Percentiles rank a stretch among this genome's conserved stretches.
phyloP scores from a whole-genome alignment of 2,329 filamentous ascomycete species.

The Lachnellula occidentalis region DNA sequence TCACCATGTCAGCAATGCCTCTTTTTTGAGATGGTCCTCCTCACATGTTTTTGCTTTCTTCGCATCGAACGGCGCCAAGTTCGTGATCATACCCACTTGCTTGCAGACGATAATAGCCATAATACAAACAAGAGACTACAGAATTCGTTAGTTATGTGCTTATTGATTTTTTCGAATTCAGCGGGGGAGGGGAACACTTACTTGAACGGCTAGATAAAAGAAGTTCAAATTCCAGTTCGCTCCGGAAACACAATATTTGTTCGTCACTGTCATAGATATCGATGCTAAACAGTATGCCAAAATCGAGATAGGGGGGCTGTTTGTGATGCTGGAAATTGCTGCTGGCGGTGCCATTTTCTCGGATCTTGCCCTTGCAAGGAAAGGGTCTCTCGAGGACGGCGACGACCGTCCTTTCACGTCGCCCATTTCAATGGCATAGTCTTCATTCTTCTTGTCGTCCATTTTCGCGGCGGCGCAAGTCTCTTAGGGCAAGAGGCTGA shows the following conservation, averaged over 20 bases:
- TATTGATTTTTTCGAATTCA: background rate
- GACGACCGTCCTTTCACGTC: constrained; percentile 31
- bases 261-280: constrained; percentile 99
- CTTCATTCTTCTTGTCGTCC: constrained; percentile 86
- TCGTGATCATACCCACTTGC: constrained; percentile 73
- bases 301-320: constrained; percentile 76
- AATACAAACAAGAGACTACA: constrained; percentile 83
- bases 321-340: constrained; percentile 45
- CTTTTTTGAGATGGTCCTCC: constrained; percentile 26
- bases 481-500: background rate
- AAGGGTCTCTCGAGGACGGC: constrained; percentile 35
- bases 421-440: constrained; percentile 66
- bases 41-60: constrained; percentile 91
- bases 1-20: constrained; percentile 6
- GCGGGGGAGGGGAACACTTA: constrained; percentile 40
- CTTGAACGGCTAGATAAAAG: constrained; percentile 88
- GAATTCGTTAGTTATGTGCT: constrained; percentile 9
- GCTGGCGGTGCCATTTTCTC: constrained; percentile 24
- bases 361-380: constrained; percentile 32
- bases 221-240: constrained; percentile 93
- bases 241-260: constrained; percentile 96
- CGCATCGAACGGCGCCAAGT: constrained; percentile 72
- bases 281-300: constrained; percentile 88
- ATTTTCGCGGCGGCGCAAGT: constrained; percentile 43
- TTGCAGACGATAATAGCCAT: constrained; percentile 79